Conservation (phyloP, 2,329 filamentous ascomycete species). For the Furcasterigmium furcatum region DNA sequence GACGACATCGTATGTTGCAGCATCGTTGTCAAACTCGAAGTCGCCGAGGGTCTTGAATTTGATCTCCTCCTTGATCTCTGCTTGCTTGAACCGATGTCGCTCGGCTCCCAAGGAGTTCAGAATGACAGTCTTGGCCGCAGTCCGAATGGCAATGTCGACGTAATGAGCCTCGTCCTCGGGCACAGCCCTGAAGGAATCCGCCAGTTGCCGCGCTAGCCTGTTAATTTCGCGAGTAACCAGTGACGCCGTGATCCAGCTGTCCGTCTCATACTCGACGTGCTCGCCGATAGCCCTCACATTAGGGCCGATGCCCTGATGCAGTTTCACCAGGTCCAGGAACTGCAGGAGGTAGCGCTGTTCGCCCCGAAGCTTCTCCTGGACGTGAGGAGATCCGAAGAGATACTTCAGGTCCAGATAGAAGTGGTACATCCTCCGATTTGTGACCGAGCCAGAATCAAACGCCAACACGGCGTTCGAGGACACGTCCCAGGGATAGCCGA, state of each 20-base stretch:
- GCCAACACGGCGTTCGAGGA: constrained; percentile 82
- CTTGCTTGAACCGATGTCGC: constrained; percentile 76
- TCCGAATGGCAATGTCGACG: constrained; percentile 69
- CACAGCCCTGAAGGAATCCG: constrained; percentile 76
- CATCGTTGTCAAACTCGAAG: constrained; percentile 72
- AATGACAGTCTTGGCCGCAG: constrained; percentile 79
- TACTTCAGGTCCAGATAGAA: constrained; percentile 96
- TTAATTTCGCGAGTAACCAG: constrained; percentile 95
- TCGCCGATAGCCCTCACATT: constrained; percentile 90
- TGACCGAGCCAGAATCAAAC: constrained; percentile 92
- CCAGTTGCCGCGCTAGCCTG: constrained; percentile 81
- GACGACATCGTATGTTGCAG: constrained; percentile 64
- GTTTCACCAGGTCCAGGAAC: constrained; percentile 91
- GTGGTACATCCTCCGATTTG: constrained; percentile 93
- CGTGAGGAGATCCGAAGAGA: constrained; percentile 82
- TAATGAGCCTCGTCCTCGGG: constrained; percentile 61
- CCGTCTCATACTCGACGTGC: constrained; percentile 97
- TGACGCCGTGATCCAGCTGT: constrained; percentile 96
- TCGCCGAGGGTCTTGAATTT: constrained; percentile 74
- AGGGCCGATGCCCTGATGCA: constrained; percentile 95
- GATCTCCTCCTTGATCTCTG: constrained; percentile 84
- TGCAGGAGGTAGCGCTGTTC: constrained; percentile 89
- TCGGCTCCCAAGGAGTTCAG: constrained; percentile 89
- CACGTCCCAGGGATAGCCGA: constrained; percentile 88
- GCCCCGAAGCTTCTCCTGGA: constrained; percentile 77